A percentile compares a stretch with the other conserved stretches of the same genome.
Evolutionary conservation across 2,329 filamentous ascomycete species (phyloP).

Genomic region (Colletotrichum camelliae): DNA sequence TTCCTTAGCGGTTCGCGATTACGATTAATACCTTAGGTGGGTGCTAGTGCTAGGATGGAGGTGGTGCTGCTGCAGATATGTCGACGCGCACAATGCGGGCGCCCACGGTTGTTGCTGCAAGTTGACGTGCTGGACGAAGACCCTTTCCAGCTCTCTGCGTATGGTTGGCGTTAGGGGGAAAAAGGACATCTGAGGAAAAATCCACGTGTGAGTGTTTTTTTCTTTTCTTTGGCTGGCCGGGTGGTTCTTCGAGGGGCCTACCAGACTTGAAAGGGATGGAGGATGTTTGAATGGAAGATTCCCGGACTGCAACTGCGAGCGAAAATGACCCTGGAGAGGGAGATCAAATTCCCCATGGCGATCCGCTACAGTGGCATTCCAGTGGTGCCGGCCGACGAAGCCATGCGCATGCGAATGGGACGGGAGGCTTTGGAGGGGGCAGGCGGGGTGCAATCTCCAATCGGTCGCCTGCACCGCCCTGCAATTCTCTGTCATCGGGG

Average conservation of each 20-base stretch:
- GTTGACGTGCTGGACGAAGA: background rate
- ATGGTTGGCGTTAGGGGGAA: background rate
- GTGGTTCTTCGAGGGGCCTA: background rate
- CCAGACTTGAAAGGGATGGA: background rate
- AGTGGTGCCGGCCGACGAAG: background rate
- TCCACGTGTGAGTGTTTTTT: conserved; percentile 1
- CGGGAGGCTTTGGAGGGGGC: background rate
- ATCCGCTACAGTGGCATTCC: conserved; percentile 3
- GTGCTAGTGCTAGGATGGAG: background rate
- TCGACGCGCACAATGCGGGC: background rate
- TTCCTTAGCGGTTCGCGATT: background rate
- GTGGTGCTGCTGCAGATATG: background rate
- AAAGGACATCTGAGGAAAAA: background rate
- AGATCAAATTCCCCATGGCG: background rate
- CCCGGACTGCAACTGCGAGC: background rate
- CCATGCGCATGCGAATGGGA: background rate
- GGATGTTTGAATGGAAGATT: background rate
- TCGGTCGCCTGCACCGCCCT: background rate
- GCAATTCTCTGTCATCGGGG: background rate
- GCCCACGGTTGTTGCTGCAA: background rate
- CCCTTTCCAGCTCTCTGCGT: background rate
- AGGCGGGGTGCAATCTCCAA: background rate
- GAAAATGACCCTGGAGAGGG: background rate
- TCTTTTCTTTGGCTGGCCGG: background rate
- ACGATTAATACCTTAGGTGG: background rate